These are phyloP conservation scores for Trypanosomatidae sp. DNA, from an alignment of 208 protist genomes.

Conservation along the genomic window DNA sequence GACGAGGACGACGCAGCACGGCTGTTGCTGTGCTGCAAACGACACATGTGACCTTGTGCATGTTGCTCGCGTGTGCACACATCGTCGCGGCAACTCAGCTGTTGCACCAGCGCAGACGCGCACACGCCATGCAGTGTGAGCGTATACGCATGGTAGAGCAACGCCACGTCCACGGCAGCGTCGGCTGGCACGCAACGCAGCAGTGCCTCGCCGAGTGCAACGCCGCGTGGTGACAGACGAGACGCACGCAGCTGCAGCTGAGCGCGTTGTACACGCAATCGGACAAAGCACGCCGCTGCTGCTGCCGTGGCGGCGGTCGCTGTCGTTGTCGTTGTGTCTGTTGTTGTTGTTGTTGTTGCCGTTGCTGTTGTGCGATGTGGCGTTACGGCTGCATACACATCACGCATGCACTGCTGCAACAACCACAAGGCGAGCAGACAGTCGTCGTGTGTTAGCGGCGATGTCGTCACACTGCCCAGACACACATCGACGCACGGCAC, in stretches of 20 bases:
- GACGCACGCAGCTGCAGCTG: conserved; percentile 23
- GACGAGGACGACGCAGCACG: too few relatives aligned
- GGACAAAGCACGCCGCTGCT: conserved; percentile 2
- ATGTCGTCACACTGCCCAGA: conserved; percentile 15
- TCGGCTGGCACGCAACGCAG: conserved; percentile 24
- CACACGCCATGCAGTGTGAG: background rate
- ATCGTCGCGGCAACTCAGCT: too few relatives aligned
- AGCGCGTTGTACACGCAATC: conserved; percentile 11
- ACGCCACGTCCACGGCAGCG: conserved; percentile 6
- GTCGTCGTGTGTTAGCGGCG: conserved; percentile 21
- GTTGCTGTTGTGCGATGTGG: background rate
- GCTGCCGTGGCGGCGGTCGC: background rate
- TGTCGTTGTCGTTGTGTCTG: background rate
- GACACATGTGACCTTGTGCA: too few relatives aligned
- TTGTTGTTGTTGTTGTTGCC: background rate
- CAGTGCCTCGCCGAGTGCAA: conserved; percentile 33
- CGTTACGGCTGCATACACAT: background rate
- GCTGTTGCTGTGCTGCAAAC: too few relatives aligned
- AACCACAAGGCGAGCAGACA: conserved; percentile 15
- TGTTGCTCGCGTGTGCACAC: too few relatives aligned
- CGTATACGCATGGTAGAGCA: conserved; percentile 14
- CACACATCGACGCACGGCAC: conserved; percentile 10
- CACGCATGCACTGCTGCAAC: conserved; percentile 1
- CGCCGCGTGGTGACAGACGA: conserved; percentile 38
- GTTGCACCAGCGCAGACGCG: too few relatives aligned